Evolutionary conservation across 257 asterid genomes (phyloP), one percentile per base, ranked within the genome.

Genomic region (Solanum virginianum): DNA sequence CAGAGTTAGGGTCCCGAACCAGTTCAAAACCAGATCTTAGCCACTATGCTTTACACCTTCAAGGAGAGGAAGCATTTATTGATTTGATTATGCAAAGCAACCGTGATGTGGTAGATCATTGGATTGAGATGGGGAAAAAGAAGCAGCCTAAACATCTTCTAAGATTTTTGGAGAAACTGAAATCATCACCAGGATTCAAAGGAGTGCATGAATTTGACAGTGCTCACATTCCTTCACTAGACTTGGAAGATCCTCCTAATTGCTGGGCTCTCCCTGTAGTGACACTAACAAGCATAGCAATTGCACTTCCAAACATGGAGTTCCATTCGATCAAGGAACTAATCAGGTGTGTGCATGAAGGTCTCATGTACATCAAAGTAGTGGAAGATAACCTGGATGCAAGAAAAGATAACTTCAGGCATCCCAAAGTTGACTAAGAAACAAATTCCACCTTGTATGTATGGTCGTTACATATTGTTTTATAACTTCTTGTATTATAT

Each of bases 211-310:
- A 82, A 62, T 95, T 95, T 22, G 98, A 95, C 88, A 88, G 68
- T 56, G 86, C 88, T 80, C 82, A 71, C 47, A 91, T 95, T 63
- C 94, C 89, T 66, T 88, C 96, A 18, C 84, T 94, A 79, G 93
- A 89, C 55, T 82, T 84, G 13, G 92, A 87, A 84, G 94, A 92
- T 83, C 97, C 98, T 80, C 95, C 93, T 13, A 89, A 93, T 85
- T 89, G 95, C 91, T 95, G 99, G 99, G 96, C 98, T 57, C 97
- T 95, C 72, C 98, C 99, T 15, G 91, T 94, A 81, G 99, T 90
- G 85, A 94, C 89, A 10, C 71, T 89, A 16, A 80, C 89, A 65
- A 84, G 89, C 84, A 87, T 90, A 6, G 92, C 89, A 3, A 80
- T 87, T n/a, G 84, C 90, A 41, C 89, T 90, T 82, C 86, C 92